These are phyloP conservation scores for Suhomyces sp. DNA, from an alignment of 805 yeast genomes.

Conservation along the genomic window DNA sequence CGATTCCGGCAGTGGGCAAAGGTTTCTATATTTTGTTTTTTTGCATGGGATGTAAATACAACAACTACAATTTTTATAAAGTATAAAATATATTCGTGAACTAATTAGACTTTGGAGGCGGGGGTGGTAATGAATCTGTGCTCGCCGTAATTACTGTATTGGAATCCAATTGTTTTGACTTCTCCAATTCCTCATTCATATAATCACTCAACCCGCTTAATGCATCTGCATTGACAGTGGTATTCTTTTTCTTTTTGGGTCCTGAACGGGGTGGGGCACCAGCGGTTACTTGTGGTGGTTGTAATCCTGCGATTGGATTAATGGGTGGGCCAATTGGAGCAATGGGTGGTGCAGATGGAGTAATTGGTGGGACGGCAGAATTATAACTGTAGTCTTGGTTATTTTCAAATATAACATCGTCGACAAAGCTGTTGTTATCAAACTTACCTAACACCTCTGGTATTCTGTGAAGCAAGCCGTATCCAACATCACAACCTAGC, in stretches of 20 bases:
- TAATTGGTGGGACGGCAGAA: conserved; percentile 12
- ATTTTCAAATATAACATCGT: conserved; percentile 35
- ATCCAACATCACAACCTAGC: conserved; percentile 93
- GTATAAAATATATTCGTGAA: too few species aligned
- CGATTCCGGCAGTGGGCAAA: conserved; percentile 52
- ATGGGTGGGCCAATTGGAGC: conserved; percentile 3
- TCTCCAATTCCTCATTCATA: conserved; percentile 45
- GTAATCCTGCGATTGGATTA: conserved; percentile 10
- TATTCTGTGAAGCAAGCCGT: conserved; percentile 83
- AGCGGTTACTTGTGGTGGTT: conserved; percentile 8
- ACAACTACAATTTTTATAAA: background rate
- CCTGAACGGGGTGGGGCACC: conserved; percentile 20
- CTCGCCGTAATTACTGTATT: conserved; percentile 7
- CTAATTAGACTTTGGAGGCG: conserved; percentile 19
- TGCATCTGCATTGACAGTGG: conserved; percentile 18
- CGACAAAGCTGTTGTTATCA: conserved; percentile 31
- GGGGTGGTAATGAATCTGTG: conserved; percentile 25
- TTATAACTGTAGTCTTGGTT: conserved; percentile 20
- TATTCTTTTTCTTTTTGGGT: conserved; percentile 30
- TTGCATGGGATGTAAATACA: background rate
- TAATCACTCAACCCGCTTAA: conserved; percentile 33
- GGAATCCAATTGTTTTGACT: conserved; percentile 37
- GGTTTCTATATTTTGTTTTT: conserved; percentile 13
- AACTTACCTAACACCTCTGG: conserved; percentile 65
- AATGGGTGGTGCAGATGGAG: conserved; percentile 11